Percentiles rank a stretch among this genome's conserved stretches.
Conservation (phyloP, 805 yeast species). For the Teunomyces cretensis region DNA sequence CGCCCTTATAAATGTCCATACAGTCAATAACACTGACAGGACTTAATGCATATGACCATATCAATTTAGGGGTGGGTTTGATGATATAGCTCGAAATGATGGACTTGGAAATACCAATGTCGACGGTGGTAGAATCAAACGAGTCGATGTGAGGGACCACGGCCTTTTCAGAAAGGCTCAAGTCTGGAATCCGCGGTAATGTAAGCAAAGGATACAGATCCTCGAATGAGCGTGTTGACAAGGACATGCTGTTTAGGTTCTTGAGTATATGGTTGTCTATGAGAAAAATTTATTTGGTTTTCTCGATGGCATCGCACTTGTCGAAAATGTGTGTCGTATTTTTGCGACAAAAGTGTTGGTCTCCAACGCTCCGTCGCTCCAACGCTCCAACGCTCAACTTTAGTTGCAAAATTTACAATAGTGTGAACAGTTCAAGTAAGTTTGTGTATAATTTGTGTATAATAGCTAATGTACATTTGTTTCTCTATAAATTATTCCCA, state of each 20-base stretch:
- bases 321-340: background rate
- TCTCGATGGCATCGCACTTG: slow-evolving; percentile 6
- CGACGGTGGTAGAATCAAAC: slow-evolving; percentile 36
- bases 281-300: slow-evolving; percentile 3
- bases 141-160: slow-evolving; percentile 19
- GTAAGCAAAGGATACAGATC: slow-evolving; percentile 34
- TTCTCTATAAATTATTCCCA: slow-evolving; percentile 10
- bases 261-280: background rate
- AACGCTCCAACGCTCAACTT: too few species aligned
- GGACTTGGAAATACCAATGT: slow-evolving; percentile 55
- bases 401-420: background rate
- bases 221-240: slow-evolving; percentile 16
- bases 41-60: slow-evolving; percentile 54
- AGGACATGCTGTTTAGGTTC: background rate
- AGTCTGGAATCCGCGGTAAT: slow-evolving; percentile 33
- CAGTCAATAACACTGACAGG: slow-evolving; percentile 46
- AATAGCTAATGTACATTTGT: slow-evolving; percentile 9
- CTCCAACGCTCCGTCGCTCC: too few species aligned
- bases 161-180: slow-evolving; percentile 22
- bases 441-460: too few species aligned
- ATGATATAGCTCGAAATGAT: slow-evolving; percentile 50
- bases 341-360: background rate
- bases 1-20: slow-evolving; percentile 30
- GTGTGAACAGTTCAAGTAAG: too few species aligned
- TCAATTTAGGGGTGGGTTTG: slow-evolving; percentile 56